A percentile compares a stretch with the other conserved stretches of the same genome.
These are phyloP conservation scores for Ogataea chonburiensis DNA, from an alignment of 805 yeast species.

Conservation along the genomic window DNA sequence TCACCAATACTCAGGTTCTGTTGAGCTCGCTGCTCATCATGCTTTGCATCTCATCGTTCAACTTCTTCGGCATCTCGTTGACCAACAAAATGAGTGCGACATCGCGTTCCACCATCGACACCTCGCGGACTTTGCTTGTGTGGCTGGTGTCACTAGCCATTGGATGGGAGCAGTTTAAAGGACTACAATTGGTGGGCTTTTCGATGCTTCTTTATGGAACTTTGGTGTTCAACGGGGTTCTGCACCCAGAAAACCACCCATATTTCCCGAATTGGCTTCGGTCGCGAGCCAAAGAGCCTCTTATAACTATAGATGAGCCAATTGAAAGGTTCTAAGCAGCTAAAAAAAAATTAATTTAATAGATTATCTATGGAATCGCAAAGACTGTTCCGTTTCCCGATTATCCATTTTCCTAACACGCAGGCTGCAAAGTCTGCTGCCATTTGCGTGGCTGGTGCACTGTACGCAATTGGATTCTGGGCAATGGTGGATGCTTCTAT, in stretches of 20 bases:
- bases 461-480: conserved; percentile 89
- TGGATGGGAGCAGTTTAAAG: conserved; percentile 73
- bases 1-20: conserved; percentile 43
- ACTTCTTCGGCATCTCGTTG: conserved; percentile 68
- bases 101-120: conserved; percentile 74
- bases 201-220: conserved; percentile 66
- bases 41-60: conserved; percentile 70
- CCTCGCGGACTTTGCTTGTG: conserved; percentile 70
- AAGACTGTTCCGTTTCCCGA: conserved; percentile 61
- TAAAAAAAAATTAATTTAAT: conserved; percentile 1
- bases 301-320: conserved; percentile 41
- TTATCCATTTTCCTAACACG: conserved; percentile 68
- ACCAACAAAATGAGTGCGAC: conserved; percentile 71
- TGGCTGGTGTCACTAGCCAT: conserved; percentile 67
- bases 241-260: conserved; percentile 48
- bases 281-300: conserved; percentile 22
- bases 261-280: conserved; percentile 49
- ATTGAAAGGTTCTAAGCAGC: conserved; percentile 35
- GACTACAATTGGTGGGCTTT: conserved; percentile 67
- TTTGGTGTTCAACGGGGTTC: conserved; percentile 67
- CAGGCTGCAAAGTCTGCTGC: conserved; percentile 68
- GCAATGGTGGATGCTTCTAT: conserved; percentile 84
- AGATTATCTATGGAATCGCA: conserved; percentile 35
- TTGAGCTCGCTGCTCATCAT: conserved; percentile 60
- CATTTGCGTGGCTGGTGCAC: conserved; percentile 72